Base-by-base conservation (phyloP, 352 stramenopile species). In the Pythium guiyangense region DNA sequence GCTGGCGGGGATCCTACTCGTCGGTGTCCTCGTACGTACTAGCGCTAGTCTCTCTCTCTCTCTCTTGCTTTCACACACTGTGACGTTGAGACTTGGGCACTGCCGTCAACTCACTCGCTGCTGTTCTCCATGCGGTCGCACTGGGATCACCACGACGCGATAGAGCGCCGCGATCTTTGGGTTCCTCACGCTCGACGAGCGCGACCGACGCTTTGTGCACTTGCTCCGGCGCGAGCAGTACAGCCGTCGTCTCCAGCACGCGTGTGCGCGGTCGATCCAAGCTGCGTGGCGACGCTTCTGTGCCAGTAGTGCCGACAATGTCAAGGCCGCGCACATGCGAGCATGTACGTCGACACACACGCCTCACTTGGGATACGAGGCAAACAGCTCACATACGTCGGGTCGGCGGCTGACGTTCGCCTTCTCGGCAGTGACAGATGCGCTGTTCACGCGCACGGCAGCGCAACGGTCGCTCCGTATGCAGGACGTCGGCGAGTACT, bases 91-190 rank as follows among this genome's bases (percentile, higher is more conserved):
- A n/a, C n/a, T n/a, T n/a, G n/a, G n/a, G n/a, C n/a, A n/a, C n/a
- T n/a, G n/a, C n/a, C n/a, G n/a, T n/a, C n/a, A n/a, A n/a, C n/a
- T n/a, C n/a, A n/a, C n/a, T n/a, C n/a, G n/a, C n/a, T n/a, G n/a
- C n/a, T n/a, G n/a, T n/a, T n/a, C n/a, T n/a, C n/a, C n/a, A n/a
- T n/a, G 31, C 12, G 31, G 12, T 37, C 31, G 4, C 12, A 0
- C 31, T 37, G 31, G 31, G 12, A 37, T 37, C 6, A 9, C 1
- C 6, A 11, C 12, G 31, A 37, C 6, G 31, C 12, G 15, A 25
- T 37, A 90, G 80, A 88, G 78, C 40, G 82, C 82, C 15, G 78
- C 76, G 1, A 65, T 92, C 40, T 90, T 89, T 43, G 67, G 69
- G 9, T 70, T 87, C 17, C 64, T 90, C 22, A 64, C 60, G 22